Evolutionary conservation across 306 rosid species (phyloP).

Genomic region (Hylodesmum podocarpum): DNA sequence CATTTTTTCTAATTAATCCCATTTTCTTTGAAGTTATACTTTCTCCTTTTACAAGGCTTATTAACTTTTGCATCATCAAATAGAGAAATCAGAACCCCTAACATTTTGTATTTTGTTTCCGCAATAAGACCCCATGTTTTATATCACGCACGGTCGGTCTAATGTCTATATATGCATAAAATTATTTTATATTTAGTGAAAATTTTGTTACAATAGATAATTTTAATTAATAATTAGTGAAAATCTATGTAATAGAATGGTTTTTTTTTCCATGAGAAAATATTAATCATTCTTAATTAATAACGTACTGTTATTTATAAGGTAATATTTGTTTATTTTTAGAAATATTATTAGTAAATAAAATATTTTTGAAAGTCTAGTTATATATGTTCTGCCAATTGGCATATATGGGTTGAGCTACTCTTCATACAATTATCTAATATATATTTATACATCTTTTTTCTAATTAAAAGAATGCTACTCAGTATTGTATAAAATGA

Average conservation of each 20-base stretch:
- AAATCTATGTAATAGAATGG: neutral
- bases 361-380: no score
- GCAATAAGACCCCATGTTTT: neutral
- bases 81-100: neutral
- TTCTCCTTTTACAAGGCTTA: constrained; percentile 11
- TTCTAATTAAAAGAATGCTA: no score
- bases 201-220: neutral
- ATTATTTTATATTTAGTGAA: no score
- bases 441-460: no score
- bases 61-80: constrained; percentile 6
- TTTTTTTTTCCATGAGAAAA: no score
- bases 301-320: no score
- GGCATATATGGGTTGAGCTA: no score
- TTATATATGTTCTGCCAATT: neutral
- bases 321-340: neutral
- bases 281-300: no score
- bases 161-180: neutral
- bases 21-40: neutral
- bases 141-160: no score
- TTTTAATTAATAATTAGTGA: neutral
- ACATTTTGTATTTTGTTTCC: neutral
- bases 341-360: no score
- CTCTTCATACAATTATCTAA: no score
- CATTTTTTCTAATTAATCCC: neutral
- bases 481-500: neutral